Conservation (phyloP, 768 basidiomycete genomes). For the Tricholoma sp. region DNA sequence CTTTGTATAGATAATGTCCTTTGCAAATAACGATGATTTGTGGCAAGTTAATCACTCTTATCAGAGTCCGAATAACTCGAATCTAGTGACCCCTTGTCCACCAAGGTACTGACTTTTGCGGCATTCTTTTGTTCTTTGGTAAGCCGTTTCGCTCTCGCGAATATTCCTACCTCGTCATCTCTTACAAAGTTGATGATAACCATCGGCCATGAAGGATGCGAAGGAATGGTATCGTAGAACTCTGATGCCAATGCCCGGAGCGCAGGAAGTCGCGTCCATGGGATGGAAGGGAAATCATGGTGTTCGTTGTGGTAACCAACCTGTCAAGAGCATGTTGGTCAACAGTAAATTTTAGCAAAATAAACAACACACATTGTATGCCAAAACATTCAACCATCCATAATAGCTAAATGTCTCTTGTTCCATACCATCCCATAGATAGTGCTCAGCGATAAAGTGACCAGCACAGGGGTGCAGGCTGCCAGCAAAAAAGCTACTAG, state of each 20-base stretch:
- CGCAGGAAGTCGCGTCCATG: conserved; percentile 90
- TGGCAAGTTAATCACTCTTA: conserved; percentile 11
- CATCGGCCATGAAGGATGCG: conserved; percentile 93
- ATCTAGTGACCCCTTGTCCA: background rate
- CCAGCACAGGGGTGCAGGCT: conserved; percentile 94
- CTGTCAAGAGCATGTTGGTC: conserved; percentile 28
- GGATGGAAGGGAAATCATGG: conserved; percentile 95
- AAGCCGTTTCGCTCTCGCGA: conserved; percentile 78
- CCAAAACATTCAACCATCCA: conserved; percentile 81
- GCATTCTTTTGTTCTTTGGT: conserved; percentile 24
- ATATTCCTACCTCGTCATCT: conserved; percentile 84
- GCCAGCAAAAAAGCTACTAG: conserved; percentile 94
- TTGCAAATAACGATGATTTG: background rate
- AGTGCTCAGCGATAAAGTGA: conserved; percentile 98
- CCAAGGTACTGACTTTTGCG: background rate
- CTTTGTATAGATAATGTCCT: background rate
- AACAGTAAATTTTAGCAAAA: background rate
- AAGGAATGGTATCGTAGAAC: conserved; percentile 84
- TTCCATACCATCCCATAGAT: conserved; percentile 85
- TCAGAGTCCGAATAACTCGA: conserved; percentile 5
- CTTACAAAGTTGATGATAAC: conserved; percentile 93
- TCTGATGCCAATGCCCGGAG: conserved; percentile 84
- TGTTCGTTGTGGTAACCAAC: conserved; percentile 99
- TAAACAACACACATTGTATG: conserved; percentile 77
- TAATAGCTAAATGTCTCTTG: conserved; percentile 99